Conservation (phyloP, 2,329 filamentous ascomycete species). For the Gliomastix tumulicola region DNA sequence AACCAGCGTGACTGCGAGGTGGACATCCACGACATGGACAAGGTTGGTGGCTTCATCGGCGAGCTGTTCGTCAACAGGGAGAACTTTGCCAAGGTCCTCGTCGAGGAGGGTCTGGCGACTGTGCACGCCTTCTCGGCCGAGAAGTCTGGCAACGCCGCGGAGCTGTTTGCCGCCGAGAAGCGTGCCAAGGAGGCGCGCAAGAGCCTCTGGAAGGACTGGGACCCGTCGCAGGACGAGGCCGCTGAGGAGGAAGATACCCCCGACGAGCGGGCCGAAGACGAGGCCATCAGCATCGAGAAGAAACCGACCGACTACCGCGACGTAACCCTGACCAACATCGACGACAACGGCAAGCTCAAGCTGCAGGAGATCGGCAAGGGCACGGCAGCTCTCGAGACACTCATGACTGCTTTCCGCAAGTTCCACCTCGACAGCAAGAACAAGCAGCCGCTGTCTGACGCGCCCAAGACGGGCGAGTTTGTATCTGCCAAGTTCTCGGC, state of each 20-base stretch:
- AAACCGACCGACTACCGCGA: slow-evolving; percentile 82
- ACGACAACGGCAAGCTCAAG: slow-evolving; percentile 75
- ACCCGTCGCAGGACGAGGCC: slow-evolving; percentile 76
- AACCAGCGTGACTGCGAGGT: slow-evolving; percentile 95
- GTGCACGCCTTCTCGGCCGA: slow-evolving; percentile 95
- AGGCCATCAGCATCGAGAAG: slow-evolving; percentile 51
- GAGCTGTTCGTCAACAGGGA: slow-evolving; percentile 90
- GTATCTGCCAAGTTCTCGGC: slow-evolving; percentile 87
- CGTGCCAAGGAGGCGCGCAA: slow-evolving; percentile 84
- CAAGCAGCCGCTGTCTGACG: slow-evolving; percentile 61
- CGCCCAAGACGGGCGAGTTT: slow-evolving; percentile 85
- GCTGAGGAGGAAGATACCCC: slow-evolving; percentile 44
- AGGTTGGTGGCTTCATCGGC: slow-evolving; percentile 95
- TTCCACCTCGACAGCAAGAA: slow-evolving; percentile 86
- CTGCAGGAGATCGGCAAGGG: slow-evolving; percentile 85
- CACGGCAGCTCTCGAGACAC: slow-evolving; percentile 73
- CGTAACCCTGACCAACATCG: slow-evolving; percentile 85
- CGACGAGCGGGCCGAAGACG: slow-evolving; percentile 40
- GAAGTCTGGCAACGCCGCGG: slow-evolving; percentile 81
- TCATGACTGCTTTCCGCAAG: slow-evolving; percentile 86
- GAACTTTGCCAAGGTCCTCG: slow-evolving; percentile 86
- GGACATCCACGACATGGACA: slow-evolving; percentile 90
- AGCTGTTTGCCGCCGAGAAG: slow-evolving; percentile 82
- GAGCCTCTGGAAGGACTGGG: slow-evolving; percentile 90
- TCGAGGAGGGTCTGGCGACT: slow-evolving; percentile 88